These are phyloP conservation scores for Aegilops sharonensis DNA, from an alignment of 176 grass and related monocot genomes.

Conservation along the genomic window DNA sequence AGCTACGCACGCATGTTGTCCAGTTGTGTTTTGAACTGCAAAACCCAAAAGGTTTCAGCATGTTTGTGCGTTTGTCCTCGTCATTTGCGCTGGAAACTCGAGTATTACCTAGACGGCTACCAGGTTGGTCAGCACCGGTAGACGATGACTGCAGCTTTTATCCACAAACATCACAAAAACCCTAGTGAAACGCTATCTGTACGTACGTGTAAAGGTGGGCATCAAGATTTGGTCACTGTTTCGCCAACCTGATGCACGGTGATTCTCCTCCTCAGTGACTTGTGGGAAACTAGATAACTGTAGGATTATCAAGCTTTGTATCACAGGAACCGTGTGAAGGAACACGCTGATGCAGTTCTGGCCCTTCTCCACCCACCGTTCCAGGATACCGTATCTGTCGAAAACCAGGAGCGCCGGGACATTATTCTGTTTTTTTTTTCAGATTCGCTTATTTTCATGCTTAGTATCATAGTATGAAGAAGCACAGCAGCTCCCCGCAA, in stretches of 20 bases:
- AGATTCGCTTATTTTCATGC: background rate
- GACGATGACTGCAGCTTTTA: background rate
- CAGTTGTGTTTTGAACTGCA: background rate
- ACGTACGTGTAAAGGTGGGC: background rate
- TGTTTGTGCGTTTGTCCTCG: background rate
- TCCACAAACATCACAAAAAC: background rate
- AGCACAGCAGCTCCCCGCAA: too few relatives aligned
- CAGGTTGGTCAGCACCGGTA: background rate
- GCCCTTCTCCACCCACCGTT: too few relatives aligned
- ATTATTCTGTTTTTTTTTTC: background rate
- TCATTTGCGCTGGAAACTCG: background rate
- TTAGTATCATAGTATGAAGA: background rate
- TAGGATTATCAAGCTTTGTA: background rate
- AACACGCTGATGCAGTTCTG: too few relatives aligned
- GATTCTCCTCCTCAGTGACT: background rate
- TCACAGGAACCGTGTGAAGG: too few relatives aligned
- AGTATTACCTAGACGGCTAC: too few relatives aligned
- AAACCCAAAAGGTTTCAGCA: background rate
- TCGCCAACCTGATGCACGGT: background rate
- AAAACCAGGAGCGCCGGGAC: background rate
- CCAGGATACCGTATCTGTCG: too few relatives aligned
- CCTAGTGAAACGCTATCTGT: background rate
- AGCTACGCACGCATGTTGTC: background rate
- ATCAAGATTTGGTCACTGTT: background rate
- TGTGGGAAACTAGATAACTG: background rate